A percentile compares a stretch with the other conserved stretches of the same genome.
phyloP scores from a whole-genome alignment of 1,284 basidiomycete genomes.

The Puccinia brachypodii region DNA sequence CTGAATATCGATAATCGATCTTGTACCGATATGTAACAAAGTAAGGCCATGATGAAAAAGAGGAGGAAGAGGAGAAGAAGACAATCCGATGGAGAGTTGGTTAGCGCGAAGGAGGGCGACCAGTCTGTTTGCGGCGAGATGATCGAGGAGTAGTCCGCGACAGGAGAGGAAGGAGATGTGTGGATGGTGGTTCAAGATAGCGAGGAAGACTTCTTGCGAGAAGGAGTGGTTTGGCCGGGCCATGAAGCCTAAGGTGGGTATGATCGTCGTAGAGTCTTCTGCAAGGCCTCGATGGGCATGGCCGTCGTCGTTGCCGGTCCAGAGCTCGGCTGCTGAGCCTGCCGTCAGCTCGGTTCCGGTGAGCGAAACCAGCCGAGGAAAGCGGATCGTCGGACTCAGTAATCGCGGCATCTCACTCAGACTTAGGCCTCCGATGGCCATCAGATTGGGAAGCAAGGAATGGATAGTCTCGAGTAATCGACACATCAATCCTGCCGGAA shows the following conservation, averaged over 20 bases:
- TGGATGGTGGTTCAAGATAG: conserved; percentile 42
- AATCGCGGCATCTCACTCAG: conserved; percentile 21
- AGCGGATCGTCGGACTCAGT: conserved; percentile 32
- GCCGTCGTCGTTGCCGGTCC: neutral
- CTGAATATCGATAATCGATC: conserved; percentile 32
- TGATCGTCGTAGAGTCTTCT: neutral
- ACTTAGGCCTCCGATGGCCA: conserved; percentile 1
- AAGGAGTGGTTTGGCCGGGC: neutral
- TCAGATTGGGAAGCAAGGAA: conserved; percentile 36
- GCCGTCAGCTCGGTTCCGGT: conserved; percentile 6
- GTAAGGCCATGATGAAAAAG: conserved; percentile 20
- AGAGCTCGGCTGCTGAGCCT: conserved; percentile 14
- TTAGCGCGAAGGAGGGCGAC: conserved; percentile 26
- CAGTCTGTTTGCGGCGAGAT: neutral
- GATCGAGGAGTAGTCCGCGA: conserved; percentile 24
- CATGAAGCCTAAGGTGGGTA: neutral
- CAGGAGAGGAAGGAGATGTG: conserved; percentile 31
- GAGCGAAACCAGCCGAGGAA: conserved; percentile 28
- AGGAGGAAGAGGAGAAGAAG: neutral
- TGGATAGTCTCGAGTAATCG: conserved; percentile 29
- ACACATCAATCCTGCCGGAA: neutral
- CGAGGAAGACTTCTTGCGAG: conserved; percentile 37
- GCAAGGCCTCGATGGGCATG: neutral
- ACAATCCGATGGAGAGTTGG: conserved; percentile 6
- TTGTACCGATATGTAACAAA: conserved; percentile 31